These are phyloP conservation scores for Fusarium brevicatenulatum DNA, from an alignment of 2,329 filamentous ascomycete species.

Conservation along the genomic window DNA sequence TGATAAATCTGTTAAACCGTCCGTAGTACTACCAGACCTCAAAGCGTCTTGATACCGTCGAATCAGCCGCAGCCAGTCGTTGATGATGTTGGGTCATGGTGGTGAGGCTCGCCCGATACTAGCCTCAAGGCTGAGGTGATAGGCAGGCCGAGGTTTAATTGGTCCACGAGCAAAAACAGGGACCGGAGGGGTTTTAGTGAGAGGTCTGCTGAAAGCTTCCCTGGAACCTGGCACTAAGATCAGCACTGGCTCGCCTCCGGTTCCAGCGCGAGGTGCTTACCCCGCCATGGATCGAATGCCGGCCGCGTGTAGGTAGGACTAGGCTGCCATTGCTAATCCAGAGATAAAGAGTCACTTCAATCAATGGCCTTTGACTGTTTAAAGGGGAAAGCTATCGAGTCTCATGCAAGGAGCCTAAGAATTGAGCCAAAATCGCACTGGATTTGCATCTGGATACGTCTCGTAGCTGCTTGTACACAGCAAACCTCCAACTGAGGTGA, in stretches of 20 bases:
- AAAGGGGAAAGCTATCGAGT: background rate
- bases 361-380: background rate
- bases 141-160: slow-evolving; percentile 19
- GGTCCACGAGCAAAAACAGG: slow-evolving; percentile 4
- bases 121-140: slow-evolving; percentile 38
- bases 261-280: slow-evolving; percentile 21
- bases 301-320: slow-evolving; percentile 26
- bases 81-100: slow-evolving; percentile 40
- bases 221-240: background rate
- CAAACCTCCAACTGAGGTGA: slow-evolving; percentile 16
- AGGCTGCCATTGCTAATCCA: slow-evolving; percentile 17
- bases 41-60: slow-evolving; percentile 12
- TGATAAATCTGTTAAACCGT: background rate
- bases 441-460: slow-evolving; percentile 2
- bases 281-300: slow-evolving; percentile 32
- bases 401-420: background rate
- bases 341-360: background rate
- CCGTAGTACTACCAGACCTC: background rate
- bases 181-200: slow-evolving; percentile 15
- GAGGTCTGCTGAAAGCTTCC: slow-evolving; percentile 16
- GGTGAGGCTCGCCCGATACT: slow-evolving; percentile 40
- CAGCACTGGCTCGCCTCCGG: background rate
- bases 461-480: slow-evolving; percentile 3
- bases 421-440: background rate
- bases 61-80: slow-evolving; percentile 28